Base-by-base conservation (phyloP, 495 filamentous ascomycete species). In the Xylaria castorea region DNA sequence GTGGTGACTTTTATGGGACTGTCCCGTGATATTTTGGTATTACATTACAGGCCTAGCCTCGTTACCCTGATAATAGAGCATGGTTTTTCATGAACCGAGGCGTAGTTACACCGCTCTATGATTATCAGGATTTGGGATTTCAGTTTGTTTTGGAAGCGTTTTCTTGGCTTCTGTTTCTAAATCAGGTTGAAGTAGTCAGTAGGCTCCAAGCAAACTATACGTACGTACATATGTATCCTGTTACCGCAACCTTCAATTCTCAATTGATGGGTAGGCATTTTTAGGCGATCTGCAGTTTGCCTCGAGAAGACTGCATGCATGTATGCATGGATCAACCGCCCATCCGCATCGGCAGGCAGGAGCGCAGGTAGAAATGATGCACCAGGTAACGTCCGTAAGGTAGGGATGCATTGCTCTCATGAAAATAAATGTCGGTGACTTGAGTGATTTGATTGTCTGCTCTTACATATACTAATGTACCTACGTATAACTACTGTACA, bases 41-140 rank as follows among this genome's bases (percentile, higher is more conserved):
- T 42, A 9, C 11, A 38, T 22, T 61, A 61, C 38, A 38, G 32
- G 58, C 58, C 58, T 38, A 22, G n/a, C 58, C n/a, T 61, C 30
- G 55, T 34, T n/a, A 36, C 55, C 55, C 34, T 38, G 58, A 61
- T 12, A 36, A n/a, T 38, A 22, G 58, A 25, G 25, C 61, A 64
- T 64, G 36, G 36, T 38, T 25, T 64, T 18, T 38, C 22, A 38
- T 2, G 14, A 40, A 22, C 36, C 38, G 60, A 63, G 60, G 38
- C 60, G 6, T 12, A 44, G 60, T 32, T 61, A 63, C 60, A 63
- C 60, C 60, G 60, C 60, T 63, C 60, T 63, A 63, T 20, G 1
- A 48, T 65, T 65, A 66, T 66, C 63, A 46, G 40, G 63, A 48
- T 50, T 66, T 16, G 11, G 63, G 40, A 50, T 48, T 48, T 42